Base-by-base conservation (phyloP, 1,139 yeast species). In the Candida anutae region DNA sequence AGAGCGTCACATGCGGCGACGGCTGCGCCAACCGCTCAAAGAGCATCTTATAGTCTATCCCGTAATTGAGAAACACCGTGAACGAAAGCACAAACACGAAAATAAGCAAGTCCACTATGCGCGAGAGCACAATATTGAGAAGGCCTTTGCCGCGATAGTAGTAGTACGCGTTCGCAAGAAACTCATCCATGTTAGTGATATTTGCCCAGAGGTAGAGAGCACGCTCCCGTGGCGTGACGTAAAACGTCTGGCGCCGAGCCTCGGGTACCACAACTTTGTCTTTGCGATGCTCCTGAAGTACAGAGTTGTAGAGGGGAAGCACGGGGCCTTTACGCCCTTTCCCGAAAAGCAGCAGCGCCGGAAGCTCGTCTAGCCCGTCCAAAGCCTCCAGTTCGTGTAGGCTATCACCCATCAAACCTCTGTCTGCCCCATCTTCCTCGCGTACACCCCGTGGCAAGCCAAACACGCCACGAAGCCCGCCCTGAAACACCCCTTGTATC, bases 161-260 rank as follows among this genome's bases (percentile, higher is more conserved):
- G 30, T 70, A 67, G 52, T 93, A 90, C 5, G 87, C 79, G 40
- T 88, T 94, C 31, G 74, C 74, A 16, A 90, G 60, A 43, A 90
- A 90, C 28, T 76, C 72, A 53, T 90, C 98, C 53, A 90, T 68
- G 49, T 90, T 88, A 39, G 84, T 84, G 19, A 90, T 85, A 44
- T 90, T 90, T 1, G 97, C 94, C 97, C 98, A 93, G 33, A 84
- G 69, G 82, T 95, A 90, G 23, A 83, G 61, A 0, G 97, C 95
- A 28, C 88, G 58, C 48, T 88, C 96, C 39, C 69, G 73, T 1
- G 94, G 70, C 6, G 70, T 69, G 9, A 64, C 62, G 27, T 58
- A 46, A 29, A 34, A 31, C 22, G 21, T 25, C 15, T 13, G 23
- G 20, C 25, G 14, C 13, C 23, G 27, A 19, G 29, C 24, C n/a